Evolutionary conservation across 176 grass and related monocot genomes (phyloP).

Genomic region (Bolboschoenus planiculmis): DNA sequence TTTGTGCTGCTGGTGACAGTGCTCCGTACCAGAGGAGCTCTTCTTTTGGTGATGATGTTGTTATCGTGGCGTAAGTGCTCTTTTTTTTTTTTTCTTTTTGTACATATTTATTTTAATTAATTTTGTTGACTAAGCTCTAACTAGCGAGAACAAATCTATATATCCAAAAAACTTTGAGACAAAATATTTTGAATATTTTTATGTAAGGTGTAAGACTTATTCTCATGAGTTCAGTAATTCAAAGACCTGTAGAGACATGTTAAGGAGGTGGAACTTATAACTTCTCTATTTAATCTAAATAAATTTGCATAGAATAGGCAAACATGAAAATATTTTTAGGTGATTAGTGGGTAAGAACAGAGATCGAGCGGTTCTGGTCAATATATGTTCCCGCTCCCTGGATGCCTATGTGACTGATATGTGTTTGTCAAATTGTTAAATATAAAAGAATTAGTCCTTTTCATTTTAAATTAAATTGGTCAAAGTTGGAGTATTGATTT

Average conservation of each 20-base stretch:
- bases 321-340: background rate
- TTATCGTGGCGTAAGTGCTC: conserved; percentile 73
- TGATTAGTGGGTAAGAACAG: background rate
- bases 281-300: background rate
- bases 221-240: background rate
- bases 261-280: background rate
- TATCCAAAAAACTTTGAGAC: background rate
- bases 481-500: background rate
- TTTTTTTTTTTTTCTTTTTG: background rate
- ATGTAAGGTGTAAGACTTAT: background rate
- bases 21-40: conserved; percentile 73
- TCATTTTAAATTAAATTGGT: background rate
- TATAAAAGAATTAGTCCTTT: background rate
- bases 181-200: background rate
- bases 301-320: background rate
- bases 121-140: background rate
- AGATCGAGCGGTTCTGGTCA: background rate
- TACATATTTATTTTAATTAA: background rate
- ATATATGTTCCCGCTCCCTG: background rate
- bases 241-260: background rate
- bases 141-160: background rate
- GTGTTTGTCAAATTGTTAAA: background rate
- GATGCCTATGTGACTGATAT: too few species aligned
- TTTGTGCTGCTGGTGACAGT: conserved; percentile 87
- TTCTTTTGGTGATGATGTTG: conserved; percentile 71